Base-by-base conservation (phyloP, 2,329 filamentous ascomycete genomes). In the Allantophomopsis lycopodina region DNA sequence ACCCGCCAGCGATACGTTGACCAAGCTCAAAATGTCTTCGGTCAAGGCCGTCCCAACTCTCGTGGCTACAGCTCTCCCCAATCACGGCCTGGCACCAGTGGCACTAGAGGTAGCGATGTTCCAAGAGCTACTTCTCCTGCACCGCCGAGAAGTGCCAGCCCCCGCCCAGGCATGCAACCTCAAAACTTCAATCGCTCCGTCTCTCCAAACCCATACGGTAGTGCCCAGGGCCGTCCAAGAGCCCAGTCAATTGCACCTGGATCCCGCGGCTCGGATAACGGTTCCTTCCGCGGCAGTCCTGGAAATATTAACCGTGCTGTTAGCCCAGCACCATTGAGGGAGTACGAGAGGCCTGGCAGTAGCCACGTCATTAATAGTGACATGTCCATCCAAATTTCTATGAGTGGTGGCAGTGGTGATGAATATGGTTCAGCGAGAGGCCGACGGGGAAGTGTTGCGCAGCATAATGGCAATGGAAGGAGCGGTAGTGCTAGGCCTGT, bases 1-100 rank as follows among this genome's bases (percentile, higher is more conserved):
- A 85, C 88, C 4, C 91, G 87, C 0, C 82, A 93, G 51, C 87
- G 87, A 59, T 95, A 89, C 53, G 76, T 83, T 16, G 76, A 79
- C 35, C 83, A 95, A 58, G 85, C 84, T 2, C 75, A 85, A 34
- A 86, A 72, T 52, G 79, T 95, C 65, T 91, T 93, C 58, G 68
- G 45, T 38, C 55, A 49, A 46, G 47, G 38, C 38, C 50, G 53
- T 38, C 50, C 53, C 13, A 55, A 53, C 12, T 55, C 55, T 11
- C 51, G 49, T 39, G 41, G 44, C 14, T 42, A 42, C 43, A 48
- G 60, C 35, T 53, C 55, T 41, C 57, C 55, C 41, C 64, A 61
- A 32, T 69, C 78, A 17, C 69, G 76, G 11, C 69, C 77, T 3
- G 62, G 35, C 7, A 79, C 75, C 4, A 65, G 79, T 20, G 34